phyloP scores from a whole-genome alignment of 208 protist species.

The Leishmania martiniquensis region DNA sequence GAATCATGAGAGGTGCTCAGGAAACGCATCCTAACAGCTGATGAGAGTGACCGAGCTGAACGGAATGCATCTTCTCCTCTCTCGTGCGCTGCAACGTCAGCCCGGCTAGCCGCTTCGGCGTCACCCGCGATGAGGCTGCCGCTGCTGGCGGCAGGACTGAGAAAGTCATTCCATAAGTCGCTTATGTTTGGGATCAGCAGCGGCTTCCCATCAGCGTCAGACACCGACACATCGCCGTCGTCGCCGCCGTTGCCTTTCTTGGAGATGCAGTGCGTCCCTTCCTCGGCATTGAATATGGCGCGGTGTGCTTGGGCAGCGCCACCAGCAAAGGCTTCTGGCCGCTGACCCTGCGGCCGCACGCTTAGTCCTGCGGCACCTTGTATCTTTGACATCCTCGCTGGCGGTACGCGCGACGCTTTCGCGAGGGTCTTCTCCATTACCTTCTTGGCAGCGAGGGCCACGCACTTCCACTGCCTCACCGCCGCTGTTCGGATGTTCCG shows the following conservation, averaged over 20 bases:
- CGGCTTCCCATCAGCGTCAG: slow-evolving; percentile 3
- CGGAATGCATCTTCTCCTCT: background rate
- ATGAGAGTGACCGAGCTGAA: background rate
- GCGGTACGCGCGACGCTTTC: slow-evolving; percentile 2
- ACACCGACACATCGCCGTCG: slow-evolving; percentile 15
- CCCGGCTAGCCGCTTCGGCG: background rate
- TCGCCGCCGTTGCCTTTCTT: background rate
- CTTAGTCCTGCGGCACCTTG: background rate
- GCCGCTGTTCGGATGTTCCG: background rate
- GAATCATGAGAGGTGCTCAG: background rate
- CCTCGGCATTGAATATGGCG: background rate
- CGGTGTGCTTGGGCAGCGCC: background rate
- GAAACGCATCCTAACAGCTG: background rate
- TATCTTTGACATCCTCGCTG: background rate
- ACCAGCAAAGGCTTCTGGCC: background rate
- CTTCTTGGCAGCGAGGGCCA: background rate
- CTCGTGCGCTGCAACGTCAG: background rate
- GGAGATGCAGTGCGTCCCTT: background rate
- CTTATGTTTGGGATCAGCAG: slow-evolving; percentile 19
- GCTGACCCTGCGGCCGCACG: background rate
- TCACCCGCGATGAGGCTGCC: background rate
- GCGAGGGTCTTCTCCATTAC: slow-evolving; percentile 7
- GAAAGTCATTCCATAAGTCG: slow-evolving; percentile 10
- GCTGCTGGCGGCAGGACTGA: background rate
- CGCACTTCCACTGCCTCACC: slow-evolving; percentile 15